Conservation (phyloP, 2,329 filamentous ascomycete species). For the Xylariaceae sp. region DNA sequence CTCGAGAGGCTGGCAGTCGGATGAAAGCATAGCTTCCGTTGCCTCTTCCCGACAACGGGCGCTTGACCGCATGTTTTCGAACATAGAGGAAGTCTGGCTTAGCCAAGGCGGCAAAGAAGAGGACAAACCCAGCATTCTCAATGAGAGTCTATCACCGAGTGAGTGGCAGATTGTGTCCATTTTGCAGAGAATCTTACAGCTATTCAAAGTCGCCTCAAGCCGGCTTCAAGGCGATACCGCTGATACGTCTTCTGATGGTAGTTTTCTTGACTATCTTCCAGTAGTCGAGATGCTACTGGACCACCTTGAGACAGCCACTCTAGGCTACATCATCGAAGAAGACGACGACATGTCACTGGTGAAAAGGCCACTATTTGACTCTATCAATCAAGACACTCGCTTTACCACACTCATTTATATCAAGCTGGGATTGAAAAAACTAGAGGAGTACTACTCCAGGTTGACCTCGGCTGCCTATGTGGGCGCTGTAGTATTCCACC, state of each 20-base stretch:
- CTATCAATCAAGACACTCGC: neutral
- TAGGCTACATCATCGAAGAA: neutral
- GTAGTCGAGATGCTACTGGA: slow-evolving; percentile 1
- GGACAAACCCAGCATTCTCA: neutral
- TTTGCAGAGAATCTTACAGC: neutral
- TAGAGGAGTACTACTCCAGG: neutral
- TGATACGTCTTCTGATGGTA: neutral
- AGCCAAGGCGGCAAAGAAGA: neutral
- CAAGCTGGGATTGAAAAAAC: neutral
- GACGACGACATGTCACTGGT: neutral
- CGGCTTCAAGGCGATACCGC: neutral
- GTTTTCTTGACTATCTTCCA: slow-evolving; percentile 1
- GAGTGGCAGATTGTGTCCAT: neutral
- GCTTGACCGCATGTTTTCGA: neutral
- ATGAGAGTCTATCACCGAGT: neutral
- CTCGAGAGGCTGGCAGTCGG: neutral
- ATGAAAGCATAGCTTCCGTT: neutral
- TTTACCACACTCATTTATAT: neutral
- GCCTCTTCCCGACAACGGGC: neutral
- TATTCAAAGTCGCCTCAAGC: neutral
- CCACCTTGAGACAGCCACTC: neutral
- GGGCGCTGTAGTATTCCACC: neutral
- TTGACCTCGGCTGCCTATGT: neutral
- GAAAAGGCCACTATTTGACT: neutral
- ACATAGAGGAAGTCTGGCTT: neutral